A percentile compares a stretch with the other conserved stretches of the same genome.
phyloP scores from a whole-genome alignment of 2,329 filamentous ascomycete genomes.

The Salinomyces thailandicus region DNA sequence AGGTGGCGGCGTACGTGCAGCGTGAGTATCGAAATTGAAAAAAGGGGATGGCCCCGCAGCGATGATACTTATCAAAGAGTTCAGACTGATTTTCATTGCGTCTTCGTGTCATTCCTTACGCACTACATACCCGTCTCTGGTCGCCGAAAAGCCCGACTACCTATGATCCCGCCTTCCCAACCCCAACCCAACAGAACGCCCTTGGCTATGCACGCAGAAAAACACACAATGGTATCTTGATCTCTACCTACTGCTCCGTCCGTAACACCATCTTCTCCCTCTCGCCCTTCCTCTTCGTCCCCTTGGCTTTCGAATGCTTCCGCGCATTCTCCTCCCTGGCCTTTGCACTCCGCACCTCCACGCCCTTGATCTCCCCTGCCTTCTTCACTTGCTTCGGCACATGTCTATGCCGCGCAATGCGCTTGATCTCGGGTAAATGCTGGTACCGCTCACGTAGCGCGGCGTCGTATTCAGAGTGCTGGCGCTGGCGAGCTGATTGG shows the following conservation, averaged over 20 bases:
- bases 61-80: too few relatives aligned
- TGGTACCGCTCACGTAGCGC: slow-evolving; percentile 72
- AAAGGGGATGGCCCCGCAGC: too few relatives aligned
- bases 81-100: too few relatives aligned
- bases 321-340: slow-evolving; percentile 87
- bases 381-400: slow-evolving; percentile 91
- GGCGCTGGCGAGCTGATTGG: slow-evolving; percentile 72
- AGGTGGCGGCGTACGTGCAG: too few relatives aligned
- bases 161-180: too few relatives aligned
- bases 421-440: slow-evolving; percentile 91
- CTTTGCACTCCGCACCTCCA: slow-evolving; percentile 81
- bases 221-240: too few relatives aligned
- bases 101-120: too few relatives aligned
- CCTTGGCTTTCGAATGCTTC: slow-evolving; percentile 78
- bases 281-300: slow-evolving; percentile 61
- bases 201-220: too few relatives aligned
- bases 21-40: too few relatives aligned
- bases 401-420: slow-evolving; percentile 85
- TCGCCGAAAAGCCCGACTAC: too few relatives aligned
- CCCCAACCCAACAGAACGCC: too few relatives aligned
- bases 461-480: slow-evolving; percentile 85
- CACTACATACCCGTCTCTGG: too few relatives aligned
- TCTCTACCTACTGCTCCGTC: slow-evolving; percentile 42
- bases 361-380: slow-evolving; percentile 84
- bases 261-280: slow-evolving; percentile 88